These are phyloP conservation scores for Fraxinus cuspidata DNA, from an alignment of 257 asterid species.

Conservation along the genomic window DNA sequence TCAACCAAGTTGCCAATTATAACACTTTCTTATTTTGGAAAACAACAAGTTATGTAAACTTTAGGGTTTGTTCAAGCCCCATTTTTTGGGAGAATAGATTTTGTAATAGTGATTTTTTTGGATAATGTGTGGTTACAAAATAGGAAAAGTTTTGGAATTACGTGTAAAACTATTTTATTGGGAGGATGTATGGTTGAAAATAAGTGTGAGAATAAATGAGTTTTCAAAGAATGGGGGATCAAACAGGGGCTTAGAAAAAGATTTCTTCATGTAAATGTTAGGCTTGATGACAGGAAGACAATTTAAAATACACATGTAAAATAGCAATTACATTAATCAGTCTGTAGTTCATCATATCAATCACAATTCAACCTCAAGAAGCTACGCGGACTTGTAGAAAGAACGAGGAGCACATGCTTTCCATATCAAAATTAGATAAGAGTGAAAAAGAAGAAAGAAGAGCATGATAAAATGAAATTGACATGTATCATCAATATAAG, in stretches of 20 bases:
- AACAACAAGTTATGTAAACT: background rate
- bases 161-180: too few relatives aligned
- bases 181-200: too few relatives aligned
- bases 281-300: background rate
- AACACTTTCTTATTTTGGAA: background rate
- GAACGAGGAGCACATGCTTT: background rate
- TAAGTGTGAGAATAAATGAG: too few relatives aligned
- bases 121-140: too few relatives aligned
- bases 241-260: background rate
- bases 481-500: conserved; percentile 14
- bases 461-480: background rate
- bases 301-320: background rate
- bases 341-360: background rate
- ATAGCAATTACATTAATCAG: conserved; percentile 1
- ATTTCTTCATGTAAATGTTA: background rate
- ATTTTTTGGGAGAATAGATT: too few relatives aligned
- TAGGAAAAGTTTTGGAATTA: too few relatives aligned
- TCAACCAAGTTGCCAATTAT: background rate
- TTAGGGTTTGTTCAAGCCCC: too few relatives aligned
- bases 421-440: background rate
- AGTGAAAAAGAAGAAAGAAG: background rate
- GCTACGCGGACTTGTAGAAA: background rate
- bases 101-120: too few relatives aligned
- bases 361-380: background rate
- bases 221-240: too few relatives aligned